These are phyloP conservation scores for Kalanchoe fedtschenkoi DNA, from an alignment of 164 flowering plant species.

Conservation along the genomic window DNA sequence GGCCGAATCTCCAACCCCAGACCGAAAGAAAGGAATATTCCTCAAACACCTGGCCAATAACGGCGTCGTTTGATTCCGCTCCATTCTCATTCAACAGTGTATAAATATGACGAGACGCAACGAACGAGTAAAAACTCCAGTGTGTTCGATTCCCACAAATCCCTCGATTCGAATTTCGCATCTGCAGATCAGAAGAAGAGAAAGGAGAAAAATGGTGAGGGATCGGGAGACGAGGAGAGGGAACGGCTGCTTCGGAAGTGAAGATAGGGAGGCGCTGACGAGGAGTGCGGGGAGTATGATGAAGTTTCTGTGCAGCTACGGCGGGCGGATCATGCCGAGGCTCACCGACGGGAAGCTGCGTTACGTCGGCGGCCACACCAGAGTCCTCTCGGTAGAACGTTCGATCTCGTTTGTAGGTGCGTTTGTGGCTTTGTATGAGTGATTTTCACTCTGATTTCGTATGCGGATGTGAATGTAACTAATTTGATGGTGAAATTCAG, in stretches of 20 bases:
- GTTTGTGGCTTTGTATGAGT: background rate
- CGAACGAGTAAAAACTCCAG: background rate
- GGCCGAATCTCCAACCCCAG: background rate
- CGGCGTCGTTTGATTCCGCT: background rate
- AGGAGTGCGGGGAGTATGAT: background rate
- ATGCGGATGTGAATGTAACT: background rate
- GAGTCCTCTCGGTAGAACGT: constrained; percentile 46
- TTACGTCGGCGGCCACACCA: constrained; percentile 50
- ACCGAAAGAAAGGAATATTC: background rate
- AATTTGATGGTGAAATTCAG: constrained; percentile 16
- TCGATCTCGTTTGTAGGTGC: constrained; percentile 40
- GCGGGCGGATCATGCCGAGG: constrained; percentile 46
- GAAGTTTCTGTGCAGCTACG: constrained; percentile 58
- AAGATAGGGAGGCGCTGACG: too few species aligned
- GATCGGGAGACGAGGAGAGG: too few species aligned
- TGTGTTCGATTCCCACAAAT: background rate
- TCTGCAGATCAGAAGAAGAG: background rate
- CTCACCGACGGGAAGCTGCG: constrained; percentile 41
- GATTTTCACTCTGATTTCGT: background rate
- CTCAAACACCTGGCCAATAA: too few species aligned
- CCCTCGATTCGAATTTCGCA: background rate
- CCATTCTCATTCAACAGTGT: background rate
- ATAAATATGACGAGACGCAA: background rate
- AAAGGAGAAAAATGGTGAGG: background rate
- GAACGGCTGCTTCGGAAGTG: too few species aligned